A percentile compares a stretch with the other conserved stretches of the same genome.
Evolutionary conservation across 2,329 filamentous ascomycete genomes (phyloP).

Genomic region (Phyllachora maydis): DNA sequence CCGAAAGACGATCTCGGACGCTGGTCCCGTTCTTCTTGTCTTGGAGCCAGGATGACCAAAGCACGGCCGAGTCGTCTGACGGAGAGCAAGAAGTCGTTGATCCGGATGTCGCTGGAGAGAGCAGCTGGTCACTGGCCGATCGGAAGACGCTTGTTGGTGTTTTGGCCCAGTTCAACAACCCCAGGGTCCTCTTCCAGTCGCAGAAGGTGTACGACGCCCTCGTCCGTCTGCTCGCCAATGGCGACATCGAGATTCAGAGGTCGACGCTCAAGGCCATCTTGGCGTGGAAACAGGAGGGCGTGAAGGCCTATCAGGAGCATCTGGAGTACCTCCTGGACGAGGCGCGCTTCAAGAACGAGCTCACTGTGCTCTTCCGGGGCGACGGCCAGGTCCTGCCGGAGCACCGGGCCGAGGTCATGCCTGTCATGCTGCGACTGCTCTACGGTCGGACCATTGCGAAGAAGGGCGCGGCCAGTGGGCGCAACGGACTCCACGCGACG

Average conservation of each 20-base stretch:
- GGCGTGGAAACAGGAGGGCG: conserved; percentile 65
- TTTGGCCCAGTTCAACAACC: conserved; percentile 73
- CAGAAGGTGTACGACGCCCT: conserved; percentile 58
- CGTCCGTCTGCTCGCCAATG: conserved; percentile 60
- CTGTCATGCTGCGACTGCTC: conserved; percentile 65
- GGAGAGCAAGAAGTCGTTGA: no score
- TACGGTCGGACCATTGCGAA: conserved; percentile 81
- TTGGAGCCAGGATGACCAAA: conserved; percentile 44
- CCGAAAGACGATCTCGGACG: conserved; percentile 68
- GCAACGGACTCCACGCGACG: conserved; percentile 62
- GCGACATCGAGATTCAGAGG: conserved; percentile 78
- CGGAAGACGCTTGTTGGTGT: conserved; percentile 66
- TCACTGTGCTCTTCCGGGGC: conserved; percentile 71
- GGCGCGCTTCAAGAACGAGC: conserved; percentile 75
- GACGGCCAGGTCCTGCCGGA: conserved; percentile 51
- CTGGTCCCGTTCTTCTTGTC: conserved; percentile 72
- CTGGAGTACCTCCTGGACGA: conserved; percentile 78
- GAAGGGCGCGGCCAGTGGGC: conserved; percentile 55
- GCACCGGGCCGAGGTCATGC: conserved; percentile 58
- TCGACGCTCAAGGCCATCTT: conserved; percentile 67
- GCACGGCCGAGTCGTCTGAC: conserved; percentile 10
- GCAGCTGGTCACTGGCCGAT: conserved; percentile 53
- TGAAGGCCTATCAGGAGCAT: conserved; percentile 68
- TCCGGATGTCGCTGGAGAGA: conserved; percentile 14
- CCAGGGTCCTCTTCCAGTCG: conserved; percentile 61